Base-by-base conservation (phyloP, 2,329 filamentous ascomycete genomes). In the Achaetomium macrosporum region DNA sequence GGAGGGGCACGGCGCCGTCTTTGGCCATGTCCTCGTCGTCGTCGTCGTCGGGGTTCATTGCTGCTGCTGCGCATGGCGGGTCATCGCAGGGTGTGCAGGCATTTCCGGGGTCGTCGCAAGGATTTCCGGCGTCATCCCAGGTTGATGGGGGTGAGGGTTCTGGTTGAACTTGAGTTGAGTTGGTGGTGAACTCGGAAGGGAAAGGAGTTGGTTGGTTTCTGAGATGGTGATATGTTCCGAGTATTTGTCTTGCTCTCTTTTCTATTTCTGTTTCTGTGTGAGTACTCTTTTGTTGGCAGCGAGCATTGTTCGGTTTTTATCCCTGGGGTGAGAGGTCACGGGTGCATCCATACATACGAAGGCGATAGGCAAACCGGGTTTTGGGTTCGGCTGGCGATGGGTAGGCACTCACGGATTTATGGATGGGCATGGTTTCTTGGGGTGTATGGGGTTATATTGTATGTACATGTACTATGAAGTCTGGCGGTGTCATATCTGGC, bases 291-390 rank as follows among this genome's bases (percentile, higher is more conserved):
- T 4, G 35, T 8, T n/a, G 35, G 35, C 11, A 37, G 35, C 15
- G 35, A 16, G 35, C 15, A 37, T 37, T n/a, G 15, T 16, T 25
- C 4, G 25, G 15, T 37, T 15, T n/a, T 16, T n/a, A 16, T 37
- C 15, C 13, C 35, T 5, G n/a, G 2, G 9, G 35, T n/a, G 35
- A 37, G 35, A 8, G 16, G 29, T 13, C 9, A 30, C 19, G 25
- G 11, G n/a, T 16, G 49, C 30, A 51, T 51, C 42, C 42, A 45
- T 46, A 20, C 15, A 19, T 50, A 37, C 6, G 47, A 42, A 12
- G 47, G 33, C 12, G 49, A 35, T 19, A 44, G 25, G 41, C 3
- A 36, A 16, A 16, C 2, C n/a, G 35, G 15, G 3, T 42, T 50
- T 46, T 51, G 49, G 41, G 19, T 37, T 43, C 15, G 25, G 29